phyloP scores from a whole-genome alignment of 202 grass and related monocot genomes.

The Brachypodium distachyon region DNA sequence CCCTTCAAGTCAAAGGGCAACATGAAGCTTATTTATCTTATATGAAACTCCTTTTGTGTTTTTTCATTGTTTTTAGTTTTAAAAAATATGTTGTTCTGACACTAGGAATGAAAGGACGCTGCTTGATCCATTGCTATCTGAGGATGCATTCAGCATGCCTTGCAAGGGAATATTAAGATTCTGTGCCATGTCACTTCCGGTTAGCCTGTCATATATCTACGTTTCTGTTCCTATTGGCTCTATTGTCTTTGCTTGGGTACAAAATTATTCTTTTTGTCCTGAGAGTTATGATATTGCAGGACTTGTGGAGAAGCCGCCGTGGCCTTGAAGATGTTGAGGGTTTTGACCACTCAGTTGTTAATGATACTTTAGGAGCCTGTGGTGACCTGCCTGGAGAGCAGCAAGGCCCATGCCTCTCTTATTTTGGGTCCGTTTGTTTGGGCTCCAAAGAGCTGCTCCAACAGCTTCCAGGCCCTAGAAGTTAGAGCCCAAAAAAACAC shows the following conservation, averaged over 20 bases:
- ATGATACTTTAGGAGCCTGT: conserved; percentile 79
- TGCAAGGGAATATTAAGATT: conserved; percentile 79
- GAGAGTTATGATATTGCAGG: conserved; percentile 26
- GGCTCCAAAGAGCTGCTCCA: too few species aligned
- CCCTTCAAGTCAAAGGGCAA: too few species aligned
- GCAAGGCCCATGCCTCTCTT: conserved; percentile 61
- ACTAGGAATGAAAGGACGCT: conserved; percentile 84
- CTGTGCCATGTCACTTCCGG: conserved; percentile 89
- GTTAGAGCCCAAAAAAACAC: too few species aligned
- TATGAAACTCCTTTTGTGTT: not conserved
- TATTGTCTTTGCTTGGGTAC: not conserved
- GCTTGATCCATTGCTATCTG: conserved; percentile 44
- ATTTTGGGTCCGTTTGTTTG: too few species aligned
- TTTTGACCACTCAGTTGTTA: conserved; percentile 72
- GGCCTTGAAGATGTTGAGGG: conserved; percentile 60
- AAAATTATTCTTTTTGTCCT: not conserved
- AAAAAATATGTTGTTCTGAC: too few species aligned
- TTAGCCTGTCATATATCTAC: conserved; percentile 24
- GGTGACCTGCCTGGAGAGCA: conserved; percentile 54
- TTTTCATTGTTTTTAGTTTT: conserved; percentile 1
- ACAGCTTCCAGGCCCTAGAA: too few species aligned
- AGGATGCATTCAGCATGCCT: conserved; percentile 66
- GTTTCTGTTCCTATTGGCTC: not conserved
- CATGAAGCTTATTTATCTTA: too few species aligned
- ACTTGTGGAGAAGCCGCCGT: conserved; percentile 72